Evolutionary conservation across 148 eudicot genomes (phyloP).

Genomic region (Persicaria maculosa): DNA sequence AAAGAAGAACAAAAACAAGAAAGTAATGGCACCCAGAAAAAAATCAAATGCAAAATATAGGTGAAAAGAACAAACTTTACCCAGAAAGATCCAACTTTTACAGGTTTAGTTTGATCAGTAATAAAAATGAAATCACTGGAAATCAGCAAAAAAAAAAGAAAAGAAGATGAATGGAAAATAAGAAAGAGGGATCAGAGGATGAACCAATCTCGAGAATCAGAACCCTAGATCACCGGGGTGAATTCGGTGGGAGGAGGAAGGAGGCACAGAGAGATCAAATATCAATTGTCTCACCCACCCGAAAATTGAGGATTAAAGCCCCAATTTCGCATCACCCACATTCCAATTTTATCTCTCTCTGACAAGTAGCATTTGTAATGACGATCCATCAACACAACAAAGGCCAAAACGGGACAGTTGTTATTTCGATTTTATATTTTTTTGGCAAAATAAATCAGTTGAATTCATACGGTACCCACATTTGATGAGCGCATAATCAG

Average conservation of each 20-base stretch:
- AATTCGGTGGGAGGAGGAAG: background rate
- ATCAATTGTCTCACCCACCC: background rate
- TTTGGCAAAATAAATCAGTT: too few relatives aligned
- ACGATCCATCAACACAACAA: too few relatives aligned
- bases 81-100: background rate
- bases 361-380: too few relatives aligned
- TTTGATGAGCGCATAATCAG: too few relatives aligned
- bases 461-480: background rate
- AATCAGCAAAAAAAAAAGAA: background rate
- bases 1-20: background rate
- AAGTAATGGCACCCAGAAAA: background rate
- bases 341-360: background rate
- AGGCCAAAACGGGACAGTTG: too few relatives aligned
- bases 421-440: too few relatives aligned
- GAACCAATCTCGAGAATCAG: background rate
- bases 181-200: background rate
- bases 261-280: background rate
- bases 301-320: background rate
- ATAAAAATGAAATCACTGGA: background rate
- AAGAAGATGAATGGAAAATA: background rate
- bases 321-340: background rate
- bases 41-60: background rate
- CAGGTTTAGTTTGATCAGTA: too few relatives aligned
- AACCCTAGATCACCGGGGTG: conserved; percentile 7
- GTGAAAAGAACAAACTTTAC: background rate